phyloP scores from a whole-genome alignment of 306 rosid genomes.

The Prunus davidiana region DNA sequence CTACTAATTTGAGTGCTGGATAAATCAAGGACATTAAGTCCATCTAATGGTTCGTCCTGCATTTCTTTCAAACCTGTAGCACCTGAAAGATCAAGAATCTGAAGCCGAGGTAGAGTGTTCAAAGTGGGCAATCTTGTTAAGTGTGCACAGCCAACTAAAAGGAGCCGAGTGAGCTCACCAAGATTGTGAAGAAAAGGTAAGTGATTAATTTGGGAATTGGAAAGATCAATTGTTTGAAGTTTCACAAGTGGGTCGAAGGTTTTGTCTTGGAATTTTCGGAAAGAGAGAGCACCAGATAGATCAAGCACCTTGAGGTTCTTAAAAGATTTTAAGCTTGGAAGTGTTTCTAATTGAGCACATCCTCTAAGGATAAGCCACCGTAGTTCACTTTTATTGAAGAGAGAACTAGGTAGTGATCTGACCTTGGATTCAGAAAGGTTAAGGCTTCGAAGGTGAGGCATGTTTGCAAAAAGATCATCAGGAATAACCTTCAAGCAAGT shows the following conservation, averaged over 20 bases:
- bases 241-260: neutral
- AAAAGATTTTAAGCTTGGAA: constrained; percentile 16
- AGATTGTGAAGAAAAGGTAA: constrained; percentile 25
- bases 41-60: constrained; percentile 1
- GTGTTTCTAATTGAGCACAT: constrained; percentile 2
- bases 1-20: constrained; percentile 12
- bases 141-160: constrained; percentile 9
- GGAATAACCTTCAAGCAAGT: constrained; percentile 9
- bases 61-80: constrained; percentile 18
- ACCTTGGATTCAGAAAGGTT: constrained; percentile 28
- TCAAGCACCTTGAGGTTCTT: constrained; percentile 29
- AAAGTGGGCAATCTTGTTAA: constrained; percentile 18
- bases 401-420: constrained; percentile 25
- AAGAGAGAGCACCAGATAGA: constrained; percentile 33
- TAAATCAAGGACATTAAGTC: constrained; percentile 32
- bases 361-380: constrained; percentile 29
- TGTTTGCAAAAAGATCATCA: neutral
- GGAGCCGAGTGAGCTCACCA: constrained; percentile 12
- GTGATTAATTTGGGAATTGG: constrained; percentile 19
- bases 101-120: constrained; percentile 8
- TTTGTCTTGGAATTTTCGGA: constrained; percentile 11
- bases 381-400: constrained; percentile 14
- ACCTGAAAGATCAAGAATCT: constrained; percentile 32
- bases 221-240: constrained; percentile 28
- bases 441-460: constrained; percentile 25